Conservation (phyloP, 345 rosid species). For the Acer yangbiense region DNA sequence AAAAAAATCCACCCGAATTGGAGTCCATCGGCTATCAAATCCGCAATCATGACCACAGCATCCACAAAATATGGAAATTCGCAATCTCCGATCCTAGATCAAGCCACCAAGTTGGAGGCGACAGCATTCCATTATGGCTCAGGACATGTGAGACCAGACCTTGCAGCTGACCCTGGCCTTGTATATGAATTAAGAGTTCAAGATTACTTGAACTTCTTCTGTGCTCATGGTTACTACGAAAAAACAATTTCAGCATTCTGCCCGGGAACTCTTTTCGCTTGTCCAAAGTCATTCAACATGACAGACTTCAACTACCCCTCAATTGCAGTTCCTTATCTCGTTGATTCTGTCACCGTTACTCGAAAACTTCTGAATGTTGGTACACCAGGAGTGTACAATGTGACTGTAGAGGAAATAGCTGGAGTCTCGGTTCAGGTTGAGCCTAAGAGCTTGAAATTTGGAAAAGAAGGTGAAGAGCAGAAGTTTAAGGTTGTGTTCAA, state of each 20-base stretch:
- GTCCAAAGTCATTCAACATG: slow-evolving; percentile 26
- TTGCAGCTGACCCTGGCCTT: slow-evolving; percentile 56
- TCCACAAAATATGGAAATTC: too few relatives aligned
- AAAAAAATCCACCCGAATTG: slow-evolving; percentile 43
- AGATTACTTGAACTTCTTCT: slow-evolving; percentile 50
- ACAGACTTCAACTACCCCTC: slow-evolving; percentile 59
- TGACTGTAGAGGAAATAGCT: slow-evolving; percentile 28
- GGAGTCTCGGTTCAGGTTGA: slow-evolving; percentile 31
- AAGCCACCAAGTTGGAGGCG: too few relatives aligned
- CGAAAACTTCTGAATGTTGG: slow-evolving; percentile 56
- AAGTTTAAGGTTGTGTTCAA: slow-evolving; percentile 29
- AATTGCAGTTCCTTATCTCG: slow-evolving; percentile 36
- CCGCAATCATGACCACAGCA: slow-evolving; percentile 36
- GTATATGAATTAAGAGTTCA: slow-evolving; percentile 35
- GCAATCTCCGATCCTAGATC: too few relatives aligned
- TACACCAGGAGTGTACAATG: slow-evolving; percentile 34
- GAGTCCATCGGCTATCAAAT: slow-evolving; percentile 54
- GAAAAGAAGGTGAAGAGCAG: slow-evolving; percentile 42
- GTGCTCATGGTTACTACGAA: slow-evolving; percentile 37
- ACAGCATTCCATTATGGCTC: neutral
- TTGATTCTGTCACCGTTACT: slow-evolving; percentile 15
- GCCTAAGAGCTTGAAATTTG: slow-evolving; percentile 38
- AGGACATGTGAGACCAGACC: slow-evolving; percentile 50
- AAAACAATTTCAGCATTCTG: slow-evolving; percentile 10
- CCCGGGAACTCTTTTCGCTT: slow-evolving; percentile 19